Base-by-base conservation (phyloP, 1,139 yeast species). In the Geotrichum bryndzae region DNA sequence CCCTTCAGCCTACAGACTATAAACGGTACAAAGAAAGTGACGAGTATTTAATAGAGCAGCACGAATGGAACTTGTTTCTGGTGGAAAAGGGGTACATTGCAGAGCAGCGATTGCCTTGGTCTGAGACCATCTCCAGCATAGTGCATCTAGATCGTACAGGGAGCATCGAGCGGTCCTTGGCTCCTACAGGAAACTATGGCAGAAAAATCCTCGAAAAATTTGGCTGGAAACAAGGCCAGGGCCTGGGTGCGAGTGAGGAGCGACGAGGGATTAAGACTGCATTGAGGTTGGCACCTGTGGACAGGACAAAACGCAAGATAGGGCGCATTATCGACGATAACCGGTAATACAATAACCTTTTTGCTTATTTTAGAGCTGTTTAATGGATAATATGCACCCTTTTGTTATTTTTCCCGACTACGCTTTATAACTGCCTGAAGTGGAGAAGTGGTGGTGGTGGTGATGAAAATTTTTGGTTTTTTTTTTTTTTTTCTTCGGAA, bases 141-240 rank as follows among this genome's bases (percentile, higher is more conserved):
- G n/a, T 35, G 41, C 41, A 35, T 11, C n/a, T 35, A 35, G 41
- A 35, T 35, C 41, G 41, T 35, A 35, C 41, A 35, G 41, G 1
- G 8, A 35, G 41, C 41, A 6, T 35, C n/a, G n/a, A 35, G 41
- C 41, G n/a, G 15, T 13, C 41, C n/a, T 11, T 15, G 41, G 13
- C 41, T 35, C 41, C 41, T 15, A 15, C 41, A 13, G 41, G 8
- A 35, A 35, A 52, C 22, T 61, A 61, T 56, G 67, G 62, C 4
- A 41, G 50, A 7, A 57, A 60, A 27, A 58, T 68, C 23, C 58
- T 68, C 64, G 57, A 69, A 65, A 63, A 65, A 56, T 64, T 71
- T 64, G 66, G 73, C 62, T 64, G 68, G 70, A 35, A 63, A 58
- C 62, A 66, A 57, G 66, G 65, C 45, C 31, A 63, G 59, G 66